Conservation (phyloP, 306 rosid genomes). For the Cucurbita maxima region DNA sequence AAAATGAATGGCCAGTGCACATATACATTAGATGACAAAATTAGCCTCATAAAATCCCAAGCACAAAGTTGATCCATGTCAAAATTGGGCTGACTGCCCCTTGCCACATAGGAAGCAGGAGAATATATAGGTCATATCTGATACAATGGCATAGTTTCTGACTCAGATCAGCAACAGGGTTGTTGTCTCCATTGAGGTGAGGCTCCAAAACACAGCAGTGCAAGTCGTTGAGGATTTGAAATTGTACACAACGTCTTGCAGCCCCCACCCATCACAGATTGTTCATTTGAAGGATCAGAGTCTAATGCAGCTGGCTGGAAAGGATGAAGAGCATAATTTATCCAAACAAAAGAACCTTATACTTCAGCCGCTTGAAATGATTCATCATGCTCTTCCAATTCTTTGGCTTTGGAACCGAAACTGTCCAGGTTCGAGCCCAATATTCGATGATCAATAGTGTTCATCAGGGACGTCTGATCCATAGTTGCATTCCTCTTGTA, state of each 20-base stretch:
- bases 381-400: not conserved
- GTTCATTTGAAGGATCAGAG: not conserved
- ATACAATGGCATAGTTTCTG: not conserved
- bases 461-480: constrained; percentile 38
- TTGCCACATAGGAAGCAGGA: not conserved
- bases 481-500: constrained; percentile 54
- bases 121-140: not conserved
- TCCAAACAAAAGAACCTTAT: not conserved
- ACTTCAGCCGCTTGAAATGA: not conserved
- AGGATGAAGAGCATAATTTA: not conserved
- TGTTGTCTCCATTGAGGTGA: not conserved
- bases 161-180: not conserved
- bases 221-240: not conserved
- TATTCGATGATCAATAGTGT: constrained; percentile 20
- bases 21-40: not conserved
- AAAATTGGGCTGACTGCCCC: not conserved
- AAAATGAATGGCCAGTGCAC: not conserved
- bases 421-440: constrained; percentile 27
- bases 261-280: too few relatives aligned
- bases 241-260: not conserved
- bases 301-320: not conserved
- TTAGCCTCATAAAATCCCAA: not conserved
- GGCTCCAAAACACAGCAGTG: not conserved
- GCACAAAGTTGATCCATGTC: not conserved
- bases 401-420: constrained; percentile 3